Percentiles rank a stretch among this genome's conserved stretches.
Conservation (phyloP, 352 stramenopile genomes). For the Phytophthora nicotianae region DNA sequence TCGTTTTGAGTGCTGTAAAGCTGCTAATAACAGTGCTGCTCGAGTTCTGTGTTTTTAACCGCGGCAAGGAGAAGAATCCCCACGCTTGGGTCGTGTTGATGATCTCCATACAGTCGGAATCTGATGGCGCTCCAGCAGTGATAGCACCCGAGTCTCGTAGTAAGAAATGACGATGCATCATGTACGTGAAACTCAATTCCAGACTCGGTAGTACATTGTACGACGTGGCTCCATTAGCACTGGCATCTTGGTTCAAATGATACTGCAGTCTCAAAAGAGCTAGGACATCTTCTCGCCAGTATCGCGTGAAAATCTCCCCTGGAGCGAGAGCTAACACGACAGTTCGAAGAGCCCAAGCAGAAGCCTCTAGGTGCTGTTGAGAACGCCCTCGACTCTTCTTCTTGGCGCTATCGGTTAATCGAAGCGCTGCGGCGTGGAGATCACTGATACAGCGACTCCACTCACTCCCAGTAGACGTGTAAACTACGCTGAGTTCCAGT, state of each 20-base stretch:
- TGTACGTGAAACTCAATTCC: conserved; percentile 34
- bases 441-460: conserved; percentile 72
- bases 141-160: conserved; percentile 32
- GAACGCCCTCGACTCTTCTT: conserved; percentile 39
- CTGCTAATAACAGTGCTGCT: conserved; percentile 13
- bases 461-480: conserved; percentile 41
- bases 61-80: conserved; percentile 68
- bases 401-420: conserved; percentile 37
- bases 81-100: conserved; percentile 84
- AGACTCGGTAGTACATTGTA: conserved; percentile 37
- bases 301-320: conserved; percentile 68
- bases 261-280: conserved; percentile 62
- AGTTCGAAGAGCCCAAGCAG: conserved; percentile 57
- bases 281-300: conserved; percentile 74
- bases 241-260: conserved; percentile 69
- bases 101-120: conserved; percentile 78
- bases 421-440: conserved; percentile 55
- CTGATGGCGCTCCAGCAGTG: conserved; percentile 32
- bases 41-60: conserved; percentile 39
- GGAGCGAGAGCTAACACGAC: conserved; percentile 54
- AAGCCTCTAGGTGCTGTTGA: conserved; percentile 50
- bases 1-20: conserved; percentile 38
- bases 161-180: conserved; percentile 58
- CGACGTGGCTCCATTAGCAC: conserved; percentile 13
- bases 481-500: conserved; percentile 23